Base-by-base conservation (phyloP, 129 eudicot species). In the Oenanthe sinensis region DNA sequence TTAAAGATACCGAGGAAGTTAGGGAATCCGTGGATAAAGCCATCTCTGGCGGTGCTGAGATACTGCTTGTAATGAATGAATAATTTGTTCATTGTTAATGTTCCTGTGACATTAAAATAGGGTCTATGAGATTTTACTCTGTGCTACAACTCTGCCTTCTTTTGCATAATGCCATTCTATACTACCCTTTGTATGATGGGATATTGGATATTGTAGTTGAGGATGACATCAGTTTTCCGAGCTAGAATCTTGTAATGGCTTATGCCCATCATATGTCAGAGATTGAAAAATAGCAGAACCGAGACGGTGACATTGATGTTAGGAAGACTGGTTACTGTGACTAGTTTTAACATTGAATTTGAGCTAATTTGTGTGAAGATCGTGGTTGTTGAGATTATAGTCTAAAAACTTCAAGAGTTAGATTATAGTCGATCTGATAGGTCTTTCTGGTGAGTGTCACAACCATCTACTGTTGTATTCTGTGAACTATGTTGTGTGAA, bases 61-160 rank as follows among this genome's bases (percentile, higher is more conserved):
- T 91, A 81, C 77, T 94, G 50, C 96, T 94, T 84, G 96, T 94
- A 52, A 85, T 79, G 89, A 86, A 87, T 83, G 82, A 74, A 63
- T 78, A 87, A 67, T 81, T 81, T 76, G 67, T 80, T 83, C 49
- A 42, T 2, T 40, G 33, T 75, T 16, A 79, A 43, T 7, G 76
- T 75, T 77, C 55, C 8, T 22, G 65, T 26, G 36, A 75, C 71
- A 52, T 55, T 42, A 36, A 39, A 75, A 54, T 49, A 39, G 36
- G 33, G 76, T 0, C 20, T 19, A 46, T 7, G 44, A 24, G 39
- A 37, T 19, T 22, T 58, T 55, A 0, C 3, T 20, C 47, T 75
- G 26, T 3, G 4, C 65, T 28, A 4, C 30, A 9, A 71, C 71
- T 3, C 40, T 65, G 40, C 39, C 40, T 0, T 65, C 71, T 28